Evolutionary conservation across 2,329 filamentous ascomycete species (phyloP), one percentile per base, ranked within the genome.

Genomic region (Pyrenophora tritici-repentis): DNA sequence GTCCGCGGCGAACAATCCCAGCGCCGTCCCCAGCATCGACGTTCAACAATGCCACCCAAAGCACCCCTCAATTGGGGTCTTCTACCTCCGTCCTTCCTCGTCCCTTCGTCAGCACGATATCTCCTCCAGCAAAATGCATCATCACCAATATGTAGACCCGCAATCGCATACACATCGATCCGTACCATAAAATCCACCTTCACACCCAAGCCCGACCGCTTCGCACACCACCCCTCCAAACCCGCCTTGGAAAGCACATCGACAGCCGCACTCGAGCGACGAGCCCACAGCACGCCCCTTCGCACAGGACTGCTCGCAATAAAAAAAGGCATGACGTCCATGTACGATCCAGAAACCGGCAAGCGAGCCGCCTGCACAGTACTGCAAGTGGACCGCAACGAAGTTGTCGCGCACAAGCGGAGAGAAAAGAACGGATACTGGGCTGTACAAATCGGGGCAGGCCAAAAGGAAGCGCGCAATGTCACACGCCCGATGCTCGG

Each of bases 291-390:
- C 0, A 79, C 85, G 9, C 85, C 86, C 6, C 77, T 83, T 35
- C 88, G 94, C 22, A 87, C 91, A 2, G 94, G 94, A 24, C 86
- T 90, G 7, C 81, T 99, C 39, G 91, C 89, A 10, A 82, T 87
- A 71, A 99, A 99, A 78, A 93, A 92, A 78, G 94, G 94, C 74
- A 97, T 99, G 90, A 96, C 91, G 36, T 92, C 89, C 53, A 77
- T 97, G 59, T 97, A 89, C 81, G 87, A 91, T 68, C 76, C 83
- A 0, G 84, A 86, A 64, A 89, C 89, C 20, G 89, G 90, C 63
- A 83, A 83, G 58, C 86, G 93, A 59, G 88, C 87, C 51, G 83
- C 92, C 16, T 96, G 91, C 79, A 99, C 94, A 12, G 88, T 99
- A 45, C 83, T 99, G 50, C 92, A 97, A 78, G 82, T 99, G 65